phyloP scores from a whole-genome alignment of 2,329 filamentous ascomycete species.

The Colletotrichum endophyticum region DNA sequence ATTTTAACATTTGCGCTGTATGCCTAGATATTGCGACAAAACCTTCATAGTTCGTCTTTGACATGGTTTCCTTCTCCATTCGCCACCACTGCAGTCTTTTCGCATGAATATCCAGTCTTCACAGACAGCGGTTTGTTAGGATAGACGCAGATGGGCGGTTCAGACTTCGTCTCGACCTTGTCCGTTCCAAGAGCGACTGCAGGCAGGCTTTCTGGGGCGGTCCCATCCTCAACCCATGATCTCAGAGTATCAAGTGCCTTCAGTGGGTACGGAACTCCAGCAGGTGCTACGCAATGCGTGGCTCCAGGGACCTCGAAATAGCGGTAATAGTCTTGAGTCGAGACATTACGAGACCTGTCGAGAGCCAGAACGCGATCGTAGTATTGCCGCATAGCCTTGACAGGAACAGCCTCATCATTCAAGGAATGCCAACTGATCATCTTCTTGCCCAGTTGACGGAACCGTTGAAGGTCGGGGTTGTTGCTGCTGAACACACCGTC shows the following conservation, averaged over 20 bases:
- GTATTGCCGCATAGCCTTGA: background rate
- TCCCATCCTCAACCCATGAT: constrained; percentile 62
- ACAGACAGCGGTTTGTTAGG: background rate
- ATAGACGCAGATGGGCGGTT: background rate
- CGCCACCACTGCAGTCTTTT: background rate
- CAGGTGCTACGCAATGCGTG: constrained; percentile 44
- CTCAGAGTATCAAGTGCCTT: constrained; percentile 21
- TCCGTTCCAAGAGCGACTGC: background rate
- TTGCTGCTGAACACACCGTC: constrained; percentile 27
- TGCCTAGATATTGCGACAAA: background rate
- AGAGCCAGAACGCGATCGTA: background rate
- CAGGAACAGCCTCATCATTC: constrained; percentile 39
- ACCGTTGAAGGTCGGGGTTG: constrained; percentile 29
- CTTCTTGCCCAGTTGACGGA: constrained; percentile 39
- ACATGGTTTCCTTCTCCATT: background rate
- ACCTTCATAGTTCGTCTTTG: background rate
- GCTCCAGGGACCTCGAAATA: constrained; percentile 57
- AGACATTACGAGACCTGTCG: background rate
- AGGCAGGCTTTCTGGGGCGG: constrained; percentile 39
- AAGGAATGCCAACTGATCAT: constrained; percentile 45
- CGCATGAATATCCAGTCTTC: background rate
- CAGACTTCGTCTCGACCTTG: background rate
- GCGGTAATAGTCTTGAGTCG: background rate
- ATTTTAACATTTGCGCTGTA: background rate
- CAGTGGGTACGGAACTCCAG: background rate